Base-by-base conservation (phyloP, 768 basidiomycete species). In the Mycena venus region DNA sequence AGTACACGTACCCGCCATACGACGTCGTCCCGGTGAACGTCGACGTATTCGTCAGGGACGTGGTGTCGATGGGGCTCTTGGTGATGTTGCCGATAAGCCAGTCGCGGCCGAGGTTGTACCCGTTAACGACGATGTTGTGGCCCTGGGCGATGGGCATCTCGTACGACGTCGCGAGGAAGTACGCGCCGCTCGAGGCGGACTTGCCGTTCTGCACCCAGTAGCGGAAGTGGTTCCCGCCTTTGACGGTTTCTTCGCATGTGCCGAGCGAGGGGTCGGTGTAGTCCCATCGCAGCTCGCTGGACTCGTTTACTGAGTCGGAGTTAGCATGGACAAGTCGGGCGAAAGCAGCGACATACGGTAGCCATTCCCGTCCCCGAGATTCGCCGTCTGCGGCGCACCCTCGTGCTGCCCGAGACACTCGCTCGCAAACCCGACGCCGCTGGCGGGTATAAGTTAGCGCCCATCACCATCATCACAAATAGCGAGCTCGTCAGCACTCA, bases 61-160 rank as follows among this genome's bases (percentile, higher is more conserved):
- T 19, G 0, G 91, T 89, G 21, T 86, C 84, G 66, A 93, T 84
- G 12, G 82, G 53, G 27, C 87, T 84, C 25, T 83, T 80, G 0
- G 96, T 96, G 27, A 94, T 92, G 80, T 96, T 96, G 25, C 94
- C 95, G 29, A 97, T 85, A n/a, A 98, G 84, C 87, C 90, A 94
- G 80, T 98, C 96, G 29, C 92, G 92, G 15, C 93, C 96, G 34
- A 93, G 85, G 80, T 97, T 92, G 82, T 97, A 96, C 82, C 96
- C 96, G 71, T 96, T 89, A 9, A 85, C 83, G 23, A 94, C 80
- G 80, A 97, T 95, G 77, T 95, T 91, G 81, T 96, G 95, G 27
- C 84, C 78, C 25, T 85, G 68, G 19, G 88, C 83, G 25, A 93
- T 86, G 19, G 94, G 91, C 80, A 87, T 78, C 82, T 96, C 95